Evolutionary conservation across 371 early-diverging fungal species (phyloP), one percentile per base, ranked within the genome.

Genomic region (Lichtheimia corymbifera): DNA sequence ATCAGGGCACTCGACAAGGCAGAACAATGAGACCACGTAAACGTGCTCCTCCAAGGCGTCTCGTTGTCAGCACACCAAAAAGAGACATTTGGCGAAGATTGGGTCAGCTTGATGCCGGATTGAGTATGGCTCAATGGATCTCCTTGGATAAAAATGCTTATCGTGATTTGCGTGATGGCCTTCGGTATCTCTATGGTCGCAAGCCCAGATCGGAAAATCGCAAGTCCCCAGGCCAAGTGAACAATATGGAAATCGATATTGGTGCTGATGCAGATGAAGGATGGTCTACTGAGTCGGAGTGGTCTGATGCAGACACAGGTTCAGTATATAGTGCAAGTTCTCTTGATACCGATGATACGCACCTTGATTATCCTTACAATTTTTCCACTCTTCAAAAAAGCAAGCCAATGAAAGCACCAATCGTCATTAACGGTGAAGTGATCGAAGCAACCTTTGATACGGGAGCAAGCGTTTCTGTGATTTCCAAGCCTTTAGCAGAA

Each of bases 51-150:
- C 53, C 53, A 85, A 81, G 47, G n/a, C 1, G 42, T 1, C 9
- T 58, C 1, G 20, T 14, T 1, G 47, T 58, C 15, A 4, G 82
- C 72, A 17, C 67, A 53, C 7, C 79, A 83, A 5, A 85, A 2
- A 1, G 7, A 1, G 62, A 65, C 11, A 27, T 70, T 3, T 70
- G 65, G 70, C 15, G 13, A 0, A 45, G 24, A 12, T n/a, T 65
- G 1, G 4, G 25, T 0, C 30, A 53, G 4, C 18, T 43, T 0
- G 58, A 65, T 28, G 24, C 70, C 17, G 65, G 70, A 1, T 18
- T 70, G 0, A 53, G 51, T 13, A 20, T 70, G 22, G 30, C 55
- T 0, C 59, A 70, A 14, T 65, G 65, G 65, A 3, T 65, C 0
- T 49, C 62, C 2, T 20, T 69, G 41, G 69, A 69, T 43, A 62